A percentile compares a stretch with the other conserved stretches of the same genome.
Conservation (phyloP, 176 grass and related monocot genomes). For the Bonia amplexicaulis region DNA sequence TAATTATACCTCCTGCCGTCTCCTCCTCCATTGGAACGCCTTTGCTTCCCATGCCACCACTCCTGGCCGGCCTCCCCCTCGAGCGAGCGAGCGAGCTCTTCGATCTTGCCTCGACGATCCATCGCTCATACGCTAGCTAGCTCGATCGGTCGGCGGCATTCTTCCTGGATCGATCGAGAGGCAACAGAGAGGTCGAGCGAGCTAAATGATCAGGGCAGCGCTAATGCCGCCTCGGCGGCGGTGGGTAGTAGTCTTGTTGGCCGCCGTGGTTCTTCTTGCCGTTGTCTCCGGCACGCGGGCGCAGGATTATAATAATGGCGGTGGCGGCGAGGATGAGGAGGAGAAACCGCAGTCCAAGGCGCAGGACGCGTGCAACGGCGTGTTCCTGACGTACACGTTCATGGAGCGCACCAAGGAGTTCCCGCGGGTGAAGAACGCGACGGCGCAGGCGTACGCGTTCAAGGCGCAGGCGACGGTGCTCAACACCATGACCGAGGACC, state of each 20-base stretch:
- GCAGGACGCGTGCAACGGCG: slow-evolving; percentile 77
- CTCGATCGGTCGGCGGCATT: background rate
- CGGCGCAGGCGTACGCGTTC: slow-evolving; percentile 93
- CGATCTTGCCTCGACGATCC: background rate
- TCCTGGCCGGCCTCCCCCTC: background rate
- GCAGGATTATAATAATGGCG: slow-evolving; percentile 45
- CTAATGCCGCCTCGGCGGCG: slow-evolving; percentile 24
- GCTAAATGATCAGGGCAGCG: background rate
- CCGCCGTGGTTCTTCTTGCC: slow-evolving; percentile 10
- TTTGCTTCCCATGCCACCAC: slow-evolving; percentile 50
- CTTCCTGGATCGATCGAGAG: background rate
- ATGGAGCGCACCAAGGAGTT: slow-evolving; percentile 77
- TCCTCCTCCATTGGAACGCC: slow-evolving; percentile 43
- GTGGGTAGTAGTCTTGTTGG: background rate
- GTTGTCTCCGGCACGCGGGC: slow-evolving; percentile 4
- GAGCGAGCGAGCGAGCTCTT: background rate
- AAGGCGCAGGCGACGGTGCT: slow-evolving; percentile 54
- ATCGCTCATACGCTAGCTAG: background rate
- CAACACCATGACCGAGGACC: slow-evolving; percentile 75
- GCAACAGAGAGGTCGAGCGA: background rate
- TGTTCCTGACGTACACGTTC: slow-evolving; percentile 85
- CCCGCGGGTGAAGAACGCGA: slow-evolving; percentile 75
- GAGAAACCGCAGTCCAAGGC: slow-evolving; percentile 38
- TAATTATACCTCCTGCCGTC: slow-evolving; percentile 46
- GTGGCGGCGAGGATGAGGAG: background rate